These are phyloP conservation scores for Ophiocordyceps camponoti-leonardi DNA, from an alignment of 2,329 filamentous ascomycete species.

Conservation along the genomic window DNA sequence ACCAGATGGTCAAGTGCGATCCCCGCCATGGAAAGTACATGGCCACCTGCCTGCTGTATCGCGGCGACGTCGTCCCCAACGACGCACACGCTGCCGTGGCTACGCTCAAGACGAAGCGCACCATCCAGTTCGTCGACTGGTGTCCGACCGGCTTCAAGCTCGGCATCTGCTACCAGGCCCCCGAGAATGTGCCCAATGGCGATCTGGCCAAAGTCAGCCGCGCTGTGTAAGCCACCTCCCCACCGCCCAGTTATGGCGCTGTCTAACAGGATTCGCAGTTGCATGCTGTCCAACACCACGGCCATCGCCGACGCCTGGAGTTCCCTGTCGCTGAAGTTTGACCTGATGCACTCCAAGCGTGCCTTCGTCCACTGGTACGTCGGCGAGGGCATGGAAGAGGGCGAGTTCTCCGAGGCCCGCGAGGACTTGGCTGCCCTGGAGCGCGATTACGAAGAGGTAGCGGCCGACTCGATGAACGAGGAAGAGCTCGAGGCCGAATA, in stretches of 20 bases:
- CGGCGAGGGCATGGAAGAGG: slow-evolving; percentile 99
- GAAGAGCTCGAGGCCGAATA: slow-evolving; percentile 87
- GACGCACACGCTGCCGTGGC: slow-evolving; percentile 86
- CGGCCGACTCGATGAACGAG: slow-evolving; percentile 78
- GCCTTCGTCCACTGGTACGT: slow-evolving; percentile 99
- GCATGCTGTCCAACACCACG: slow-evolving; percentile 98
- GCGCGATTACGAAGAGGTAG: slow-evolving; percentile 97
- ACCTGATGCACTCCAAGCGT: slow-evolving; percentile 99
- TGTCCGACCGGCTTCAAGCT: slow-evolving; percentile 99
- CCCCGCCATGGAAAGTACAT: slow-evolving; percentile 99
- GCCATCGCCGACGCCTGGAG: slow-evolving; percentile 98
- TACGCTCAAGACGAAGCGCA: slow-evolving; percentile 96
- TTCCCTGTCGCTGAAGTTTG: slow-evolving; percentile 92
- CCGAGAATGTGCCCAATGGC: slow-evolving; percentile 88
- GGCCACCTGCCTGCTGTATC: slow-evolving; percentile 95
- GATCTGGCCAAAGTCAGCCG: slow-evolving; percentile 97
- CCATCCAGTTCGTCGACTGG: slow-evolving; percentile 99
- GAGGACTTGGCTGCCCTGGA: slow-evolving; percentile 96
- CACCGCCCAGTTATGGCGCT: too few relatives aligned
- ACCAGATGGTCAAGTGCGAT: slow-evolving; percentile 99
- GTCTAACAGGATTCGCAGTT: slow-evolving; percentile 31
- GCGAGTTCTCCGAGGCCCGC: slow-evolving; percentile 97
- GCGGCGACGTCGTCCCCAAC: slow-evolving; percentile 94
- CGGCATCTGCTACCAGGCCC: slow-evolving; percentile 98
- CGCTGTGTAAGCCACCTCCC: slow-evolving; percentile 58